Evolutionary conservation across 371 early-diverging fungal genomes (phyloP).

Genomic region (Mucor ambiguus): DNA sequence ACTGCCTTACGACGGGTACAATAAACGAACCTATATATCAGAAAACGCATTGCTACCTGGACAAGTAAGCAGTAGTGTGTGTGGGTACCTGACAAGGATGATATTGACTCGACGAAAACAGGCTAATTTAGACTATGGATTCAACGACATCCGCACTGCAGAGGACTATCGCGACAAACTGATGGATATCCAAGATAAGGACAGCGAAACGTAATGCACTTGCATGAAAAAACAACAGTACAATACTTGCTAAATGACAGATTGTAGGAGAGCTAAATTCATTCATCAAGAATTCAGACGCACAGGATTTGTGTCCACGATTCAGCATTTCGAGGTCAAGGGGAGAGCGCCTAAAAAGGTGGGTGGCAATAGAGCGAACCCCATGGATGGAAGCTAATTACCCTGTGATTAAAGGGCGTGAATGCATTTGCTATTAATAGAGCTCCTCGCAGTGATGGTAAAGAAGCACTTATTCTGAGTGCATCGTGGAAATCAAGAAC

Average conservation of each 20-base stretch:
- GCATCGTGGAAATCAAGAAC: slow-evolving; percentile 76
- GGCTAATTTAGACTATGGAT: slow-evolving; percentile 59
- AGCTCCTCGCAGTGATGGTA: slow-evolving; percentile 88
- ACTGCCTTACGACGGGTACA: slow-evolving; percentile 57
- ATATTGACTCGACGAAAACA: slow-evolving; percentile 14
- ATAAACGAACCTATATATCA: slow-evolving; percentile 65
- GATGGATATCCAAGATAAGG: slow-evolving; percentile 20
- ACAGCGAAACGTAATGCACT: slow-evolving; percentile 31
- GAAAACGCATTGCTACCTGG: slow-evolving; percentile 87
- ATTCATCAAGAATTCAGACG: slow-evolving; percentile 52
- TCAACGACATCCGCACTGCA: slow-evolving; percentile 52
- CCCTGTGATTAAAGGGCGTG: slow-evolving; percentile 45
- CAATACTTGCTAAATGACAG: not conserved
- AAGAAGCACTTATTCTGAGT: slow-evolving; percentile 85
- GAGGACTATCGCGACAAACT: slow-evolving; percentile 49
- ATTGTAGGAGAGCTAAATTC: slow-evolving; percentile 54
- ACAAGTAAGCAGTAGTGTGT: slow-evolving; percentile 46
- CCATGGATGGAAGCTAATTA: slow-evolving; percentile 3
- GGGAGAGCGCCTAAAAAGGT: slow-evolving; percentile 21
- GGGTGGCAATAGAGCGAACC: not conserved
- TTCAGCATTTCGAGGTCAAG: slow-evolving; percentile 53
- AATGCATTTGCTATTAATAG: slow-evolving; percentile 87
- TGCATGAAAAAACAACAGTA: not conserved
- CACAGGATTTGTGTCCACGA: slow-evolving; percentile 62
- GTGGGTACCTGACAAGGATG: not conserved